Conservation (phyloP, 768 basidiomycete genomes). For the Psilocybe cubensis region DNA sequence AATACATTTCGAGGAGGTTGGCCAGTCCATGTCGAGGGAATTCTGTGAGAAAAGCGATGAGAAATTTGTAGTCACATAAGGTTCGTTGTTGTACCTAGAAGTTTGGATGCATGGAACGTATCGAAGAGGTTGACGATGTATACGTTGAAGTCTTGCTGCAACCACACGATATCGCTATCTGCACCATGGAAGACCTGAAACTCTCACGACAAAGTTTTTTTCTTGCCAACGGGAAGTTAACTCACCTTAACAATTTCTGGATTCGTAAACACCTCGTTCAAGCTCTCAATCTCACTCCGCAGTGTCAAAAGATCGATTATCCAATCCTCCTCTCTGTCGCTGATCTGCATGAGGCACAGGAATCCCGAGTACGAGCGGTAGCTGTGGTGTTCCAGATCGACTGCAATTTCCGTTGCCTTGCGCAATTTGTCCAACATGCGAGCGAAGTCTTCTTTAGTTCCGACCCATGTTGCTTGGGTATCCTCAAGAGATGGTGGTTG, state of each 20-base stretch:
- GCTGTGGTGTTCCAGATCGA: slow-evolving; percentile 95
- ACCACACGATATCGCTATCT: slow-evolving; percentile 92
- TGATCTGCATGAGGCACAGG: slow-evolving; percentile 92
- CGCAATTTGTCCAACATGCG: slow-evolving; percentile 72
- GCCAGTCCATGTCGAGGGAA: slow-evolving; percentile 87
- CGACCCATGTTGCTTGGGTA: slow-evolving; percentile 74
- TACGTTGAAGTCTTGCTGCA: slow-evolving; percentile 93
- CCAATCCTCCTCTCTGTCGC: slow-evolving; percentile 83
- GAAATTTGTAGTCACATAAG: neutral
- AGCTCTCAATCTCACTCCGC: slow-evolving; percentile 69
- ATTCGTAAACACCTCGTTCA: slow-evolving; percentile 87
- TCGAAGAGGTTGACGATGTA: slow-evolving; percentile 98
- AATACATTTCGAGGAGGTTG: slow-evolving; percentile 84
- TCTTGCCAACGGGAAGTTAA: slow-evolving; percentile 3
- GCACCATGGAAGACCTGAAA: slow-evolving; percentile 98
- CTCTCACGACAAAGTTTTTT: neutral
- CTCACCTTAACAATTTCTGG: slow-evolving; percentile 83
- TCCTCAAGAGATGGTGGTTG: slow-evolving; percentile 62
- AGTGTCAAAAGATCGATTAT: slow-evolving; percentile 83
- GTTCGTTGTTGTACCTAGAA: slow-evolving; percentile 55
- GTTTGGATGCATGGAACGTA: slow-evolving; percentile 91
- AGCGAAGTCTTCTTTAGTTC: slow-evolving; percentile 56
- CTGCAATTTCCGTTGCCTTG: slow-evolving; percentile 75
- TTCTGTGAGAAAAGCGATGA: slow-evolving; percentile 43
- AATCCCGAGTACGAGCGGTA: slow-evolving; percentile 86